Conservation (phyloP, 2,329 filamentous ascomycete species). For the Massarina eburnea region DNA sequence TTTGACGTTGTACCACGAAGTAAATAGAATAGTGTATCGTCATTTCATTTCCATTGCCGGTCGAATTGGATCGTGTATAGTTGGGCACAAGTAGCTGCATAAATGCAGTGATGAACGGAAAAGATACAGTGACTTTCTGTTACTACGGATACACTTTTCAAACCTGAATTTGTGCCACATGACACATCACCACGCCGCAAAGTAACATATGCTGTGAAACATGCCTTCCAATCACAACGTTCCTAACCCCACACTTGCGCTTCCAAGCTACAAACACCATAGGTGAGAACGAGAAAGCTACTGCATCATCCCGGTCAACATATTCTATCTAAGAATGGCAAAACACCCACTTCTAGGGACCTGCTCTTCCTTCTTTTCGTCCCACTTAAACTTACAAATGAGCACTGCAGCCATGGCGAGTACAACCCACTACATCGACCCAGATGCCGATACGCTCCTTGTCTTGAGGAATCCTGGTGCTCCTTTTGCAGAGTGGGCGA, state of each 20-base stretch:
- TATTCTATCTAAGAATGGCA: neutral
- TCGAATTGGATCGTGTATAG: no score
- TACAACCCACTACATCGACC: neutral
- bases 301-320: neutral
- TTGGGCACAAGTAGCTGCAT: no score
- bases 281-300: neutral
- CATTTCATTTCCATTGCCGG: no score
- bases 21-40: no score
- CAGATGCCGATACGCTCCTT: constrained; percentile 5
- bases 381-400: neutral
- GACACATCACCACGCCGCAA: neutral
- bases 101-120: no score
- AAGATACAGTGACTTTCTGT: no score
- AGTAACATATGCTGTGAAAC: neutral
- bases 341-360: neutral
- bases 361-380: neutral
- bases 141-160: no score
- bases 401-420: neutral
- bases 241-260: neutral
- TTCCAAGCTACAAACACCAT: neutral
- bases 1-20: no score
- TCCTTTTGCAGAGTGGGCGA: constrained; percentile 5
- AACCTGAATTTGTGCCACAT: no score
- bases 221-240: neutral
- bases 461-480: constrained; percentile 6